Base-by-base conservation (phyloP, 805 yeast genomes). In the Hanseniaspora lachancei region DNA sequence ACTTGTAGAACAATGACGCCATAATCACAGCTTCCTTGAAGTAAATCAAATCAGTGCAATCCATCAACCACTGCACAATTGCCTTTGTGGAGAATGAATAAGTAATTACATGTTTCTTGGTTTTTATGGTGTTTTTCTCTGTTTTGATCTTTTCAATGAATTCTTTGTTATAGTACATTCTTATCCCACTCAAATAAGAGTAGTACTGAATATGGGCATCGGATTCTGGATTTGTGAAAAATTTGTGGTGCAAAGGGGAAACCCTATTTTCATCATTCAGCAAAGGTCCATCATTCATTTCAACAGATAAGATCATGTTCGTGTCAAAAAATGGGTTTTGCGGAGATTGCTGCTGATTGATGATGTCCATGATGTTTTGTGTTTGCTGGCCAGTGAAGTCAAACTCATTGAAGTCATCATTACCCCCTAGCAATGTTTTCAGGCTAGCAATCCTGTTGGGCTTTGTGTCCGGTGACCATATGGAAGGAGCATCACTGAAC, bases 221-320 rank as follows among this genome's bases (percentile, higher is more conserved):
- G 0, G 95, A 84, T 63, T 85, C 95, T 0, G 97, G 97, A 62
- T 89, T 89, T 4, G 91, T 81, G 70, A 88, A 88, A 63, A 77
- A 86, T 42, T 77, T 74, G 62, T 86, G 95, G 55, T 79, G 77
- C 60, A 84, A 81, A 0, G 95, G 95, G 5, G 86, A 80, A 6
- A 58, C 60, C 54, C 74, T 63, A 5, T 46, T 27, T 43, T 61
- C 60, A 21, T 63, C 59, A 20, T 59, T 52, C 23, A 65, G 40
- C 13, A 59, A 55, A 12, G 21, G 21, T 8, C 39, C 10, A n/a
- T 46, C 48, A 3, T 18, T 12, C 4, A 18, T 5, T 1, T 53
- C 48, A 10, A 44, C 53, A 3, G 27, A 32, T 21, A 27, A 27
- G 2, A 43, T 18, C 4, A 32, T n/a, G 43, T 27, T 24, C 3